These are phyloP conservation scores for Rhodotorula sp. DNA, from an alignment of 1,284 basidiomycete genomes.

Conservation along the genomic window DNA sequence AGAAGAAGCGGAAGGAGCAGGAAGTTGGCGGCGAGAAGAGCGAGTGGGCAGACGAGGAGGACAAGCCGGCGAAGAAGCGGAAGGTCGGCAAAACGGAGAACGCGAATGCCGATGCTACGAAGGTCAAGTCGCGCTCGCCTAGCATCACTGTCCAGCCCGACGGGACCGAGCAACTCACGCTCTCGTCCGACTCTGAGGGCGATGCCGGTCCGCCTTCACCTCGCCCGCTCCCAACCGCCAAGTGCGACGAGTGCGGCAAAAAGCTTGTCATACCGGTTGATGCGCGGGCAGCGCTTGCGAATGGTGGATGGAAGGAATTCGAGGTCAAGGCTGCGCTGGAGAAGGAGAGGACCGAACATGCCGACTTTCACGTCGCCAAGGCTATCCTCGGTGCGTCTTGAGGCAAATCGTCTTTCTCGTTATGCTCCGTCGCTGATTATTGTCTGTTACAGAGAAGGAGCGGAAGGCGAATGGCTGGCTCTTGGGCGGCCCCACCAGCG, in stretches of 20 bases:
- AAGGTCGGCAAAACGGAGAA: background rate
- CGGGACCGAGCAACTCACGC: constrained; percentile 10
- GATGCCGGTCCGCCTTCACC: background rate
- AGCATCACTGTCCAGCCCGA: background rate
- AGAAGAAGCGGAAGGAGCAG: background rate
- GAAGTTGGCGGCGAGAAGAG: background rate
- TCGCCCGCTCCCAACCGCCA: constrained; percentile 4
- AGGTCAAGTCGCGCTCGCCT: background rate
- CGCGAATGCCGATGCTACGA: too few species aligned
- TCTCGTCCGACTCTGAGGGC: constrained; percentile 1
- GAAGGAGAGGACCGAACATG: constrained; percentile 66
- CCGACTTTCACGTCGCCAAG: constrained; percentile 81
- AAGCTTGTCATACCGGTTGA: constrained; percentile 3
- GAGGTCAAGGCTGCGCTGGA: constrained; percentile 55
- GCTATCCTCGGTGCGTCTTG: constrained; percentile 57
- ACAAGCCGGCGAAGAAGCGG: constrained; percentile 11
- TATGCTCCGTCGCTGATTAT: too few species aligned
- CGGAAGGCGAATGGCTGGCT: constrained; percentile 11
- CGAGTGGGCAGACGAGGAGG: constrained; percentile 4
- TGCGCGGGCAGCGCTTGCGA: background rate
- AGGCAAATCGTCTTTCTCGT: too few species aligned
- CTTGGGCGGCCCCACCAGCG: background rate
- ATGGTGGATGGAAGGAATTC: background rate
- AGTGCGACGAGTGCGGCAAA: constrained; percentile 13
- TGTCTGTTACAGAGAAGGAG: constrained; percentile 1